Evolutionary conservation across 305 asterid species (phyloP), one percentile per base, ranked within the genome.

Genomic region (Solanum hybrid): DNA sequence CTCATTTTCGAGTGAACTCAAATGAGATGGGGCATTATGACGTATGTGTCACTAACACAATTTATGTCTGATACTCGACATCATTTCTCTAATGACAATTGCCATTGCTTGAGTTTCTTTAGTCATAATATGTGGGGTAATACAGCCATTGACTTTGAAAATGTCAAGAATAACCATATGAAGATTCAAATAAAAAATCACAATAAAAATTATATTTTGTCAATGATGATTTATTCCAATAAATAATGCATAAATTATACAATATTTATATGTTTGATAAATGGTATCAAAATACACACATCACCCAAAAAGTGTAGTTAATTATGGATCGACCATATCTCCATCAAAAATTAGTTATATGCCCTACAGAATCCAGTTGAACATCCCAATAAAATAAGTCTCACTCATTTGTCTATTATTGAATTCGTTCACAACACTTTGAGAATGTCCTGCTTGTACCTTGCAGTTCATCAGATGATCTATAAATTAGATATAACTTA

Each of bases 91-190:
- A n/a, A 89, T 27, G 15, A 14, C 88, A 36, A 29, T 68, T 8
- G 33, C 27, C 34, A 91, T 78, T 34, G 89, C 80, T 57, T 77
- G 88, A 78, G 41, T 73, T 81, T 86, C 86, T 39, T 91, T 89
- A 4, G 87, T 88, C 38, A 90, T 41, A 1, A 83, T 41, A 34
- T 15, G 70, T 0, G 92, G 90, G 22, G 31, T 2, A 20, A 57
- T 20, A 57, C 70, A 2, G 2, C 1, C 24, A 57, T 57, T 20
- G 24, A 57, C 70, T 20, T 57, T 57, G n/a, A 57, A 57, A 57
- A 2, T 57, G 70, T 57, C 70, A 57, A 57, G 70, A 57, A 57
- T 57, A 57, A 20, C 70, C 70, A 57, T 20, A 57, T 57, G 26
- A 57, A 57, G 70, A 57, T 57, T 6, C 11, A 3, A 57, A 57